Evolutionary conservation across 371 early-diverging fungal species (phyloP), one percentile per base, ranked within the genome.

Genomic region (Chytridium lagenaria): DNA sequence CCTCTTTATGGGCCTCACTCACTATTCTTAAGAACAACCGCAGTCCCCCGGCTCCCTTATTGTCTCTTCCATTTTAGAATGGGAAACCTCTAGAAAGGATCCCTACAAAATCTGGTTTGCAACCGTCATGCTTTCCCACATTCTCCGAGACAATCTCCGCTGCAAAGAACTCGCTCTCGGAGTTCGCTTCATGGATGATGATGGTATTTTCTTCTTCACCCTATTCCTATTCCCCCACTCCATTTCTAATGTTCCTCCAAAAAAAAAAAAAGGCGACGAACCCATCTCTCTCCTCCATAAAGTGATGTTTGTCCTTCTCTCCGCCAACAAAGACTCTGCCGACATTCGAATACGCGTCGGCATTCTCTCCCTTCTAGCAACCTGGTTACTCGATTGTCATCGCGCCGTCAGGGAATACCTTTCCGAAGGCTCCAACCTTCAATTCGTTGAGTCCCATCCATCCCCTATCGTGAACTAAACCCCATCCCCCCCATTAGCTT

Each of bases 91-190:
- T 0, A 74, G 79, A 30, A 80, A 85, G 26, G 96, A 98, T 69
- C 93, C 94, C 19, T 94, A 93, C 78, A 89, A 89, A 30, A 83
- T 89, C 1, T 97, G 97, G 96, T 94, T 96, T 81, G 92, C 97
- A 0, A 89, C 93, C 0, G 86, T 90, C 31, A 81, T 96, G 31
- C 81, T 97, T 31, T 90, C 93, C 0, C 92, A 93, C 57, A 85
- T 94, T 38, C 78, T 97, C 15, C 78, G 83, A 50, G 89, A 88
- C 61, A 94, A 95, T 72, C 80, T 84, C 5, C 84, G 87, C 30
- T 89, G 93, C 44, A 94, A 98, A 77, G 81, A 88, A 38, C 82
- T 91, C 37, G 94, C 93, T 0, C 85, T 92, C 12, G 84, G 84
- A 40, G 89, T 94, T 26, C 84, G 86, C 26, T 87, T 94, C 70